These are phyloP conservation scores for Colletotrichum gloeosporioides DNA, from an alignment of 2,329 filamentous ascomycete species.

Conservation along the genomic window DNA sequence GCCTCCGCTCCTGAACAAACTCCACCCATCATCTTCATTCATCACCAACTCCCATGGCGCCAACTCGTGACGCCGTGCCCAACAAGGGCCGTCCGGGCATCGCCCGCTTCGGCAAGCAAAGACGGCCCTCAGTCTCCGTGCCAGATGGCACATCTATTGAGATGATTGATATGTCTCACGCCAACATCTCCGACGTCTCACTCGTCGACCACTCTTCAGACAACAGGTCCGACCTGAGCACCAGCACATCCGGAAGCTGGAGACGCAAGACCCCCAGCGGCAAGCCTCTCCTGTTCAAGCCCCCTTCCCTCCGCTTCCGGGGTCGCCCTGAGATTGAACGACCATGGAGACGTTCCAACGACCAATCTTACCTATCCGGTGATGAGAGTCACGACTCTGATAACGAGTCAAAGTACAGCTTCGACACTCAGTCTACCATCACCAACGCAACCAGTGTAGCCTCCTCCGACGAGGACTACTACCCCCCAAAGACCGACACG, in stretches of 20 bases:
- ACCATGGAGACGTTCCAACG: constrained; percentile 15
- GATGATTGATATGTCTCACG: constrained; percentile 10
- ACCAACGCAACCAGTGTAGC: constrained; percentile 23
- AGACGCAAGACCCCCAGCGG: background rate
- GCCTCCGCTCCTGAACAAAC: background rate
- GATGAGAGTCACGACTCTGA: constrained; percentile 22
- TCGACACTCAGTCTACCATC: constrained; percentile 12
- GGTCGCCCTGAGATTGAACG: constrained; percentile 3
- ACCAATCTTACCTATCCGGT: constrained; percentile 8
- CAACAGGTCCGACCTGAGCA: constrained; percentile 13
- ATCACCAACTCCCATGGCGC: constrained; percentile 9
- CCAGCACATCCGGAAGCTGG: constrained; percentile 8
- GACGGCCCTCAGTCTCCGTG: constrained; percentile 17
- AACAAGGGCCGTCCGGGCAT: constrained; percentile 3
- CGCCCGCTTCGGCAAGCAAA: constrained; percentile 10
- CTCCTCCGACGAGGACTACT: constrained; percentile 1
- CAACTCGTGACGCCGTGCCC: constrained; percentile 15
- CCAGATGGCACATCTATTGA: constrained; percentile 15
- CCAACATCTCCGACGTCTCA: constrained; percentile 22
- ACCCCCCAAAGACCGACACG: background rate
- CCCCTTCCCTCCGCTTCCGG: constrained; percentile 18
- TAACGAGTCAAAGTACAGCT: constrained; percentile 21
- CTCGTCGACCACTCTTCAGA: constrained; percentile 9
- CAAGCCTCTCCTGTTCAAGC: constrained; percentile 20
- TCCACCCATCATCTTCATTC: background rate